These are phyloP conservation scores for Prunus yedoensis DNA, from an alignment of 331 rosid species.

Conservation along the genomic window DNA sequence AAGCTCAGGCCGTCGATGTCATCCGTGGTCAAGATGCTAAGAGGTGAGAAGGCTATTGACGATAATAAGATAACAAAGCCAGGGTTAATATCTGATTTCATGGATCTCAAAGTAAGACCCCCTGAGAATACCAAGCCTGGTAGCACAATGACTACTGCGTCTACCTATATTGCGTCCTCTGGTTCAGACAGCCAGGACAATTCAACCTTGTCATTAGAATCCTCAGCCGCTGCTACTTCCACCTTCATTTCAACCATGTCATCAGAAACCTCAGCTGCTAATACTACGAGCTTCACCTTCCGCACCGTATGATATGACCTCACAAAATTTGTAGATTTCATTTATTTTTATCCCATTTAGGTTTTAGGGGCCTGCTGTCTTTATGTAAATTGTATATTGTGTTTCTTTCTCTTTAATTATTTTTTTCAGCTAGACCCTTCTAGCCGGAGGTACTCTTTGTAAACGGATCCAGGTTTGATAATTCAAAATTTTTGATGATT, in stretches of 20 bases:
- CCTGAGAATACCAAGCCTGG: constrained; percentile 26
- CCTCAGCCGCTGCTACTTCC: constrained; percentile 34
- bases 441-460: constrained; percentile 30
- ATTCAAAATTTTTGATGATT: constrained; percentile 7
- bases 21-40: constrained; percentile 80
- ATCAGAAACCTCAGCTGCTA: constrained; percentile 25
- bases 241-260: constrained; percentile 25
- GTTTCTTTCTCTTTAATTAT: background rate
- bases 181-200: constrained; percentile 34
- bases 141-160: constrained; percentile 7
- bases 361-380: constrained; percentile 12
- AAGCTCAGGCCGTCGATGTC: constrained; percentile 88
- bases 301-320: constrained; percentile 19
- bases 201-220: constrained; percentile 12
- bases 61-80: constrained; percentile 60
- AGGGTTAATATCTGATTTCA: constrained; percentile 68
- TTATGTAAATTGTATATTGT: constrained; percentile 37
- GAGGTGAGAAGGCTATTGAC: constrained; percentile 40
- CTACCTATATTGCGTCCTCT: constrained; percentile 38
- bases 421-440: constrained; percentile 15
- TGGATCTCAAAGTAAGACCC: constrained; percentile 63
- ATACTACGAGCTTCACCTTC: constrained; percentile 21
- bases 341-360: constrained; percentile 3
- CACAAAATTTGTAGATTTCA: constrained; percentile 3
- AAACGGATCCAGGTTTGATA: constrained; percentile 29